Base-by-base conservation (phyloP, 352 stramenopile genomes). In the Pythium apleroticum region DNA sequence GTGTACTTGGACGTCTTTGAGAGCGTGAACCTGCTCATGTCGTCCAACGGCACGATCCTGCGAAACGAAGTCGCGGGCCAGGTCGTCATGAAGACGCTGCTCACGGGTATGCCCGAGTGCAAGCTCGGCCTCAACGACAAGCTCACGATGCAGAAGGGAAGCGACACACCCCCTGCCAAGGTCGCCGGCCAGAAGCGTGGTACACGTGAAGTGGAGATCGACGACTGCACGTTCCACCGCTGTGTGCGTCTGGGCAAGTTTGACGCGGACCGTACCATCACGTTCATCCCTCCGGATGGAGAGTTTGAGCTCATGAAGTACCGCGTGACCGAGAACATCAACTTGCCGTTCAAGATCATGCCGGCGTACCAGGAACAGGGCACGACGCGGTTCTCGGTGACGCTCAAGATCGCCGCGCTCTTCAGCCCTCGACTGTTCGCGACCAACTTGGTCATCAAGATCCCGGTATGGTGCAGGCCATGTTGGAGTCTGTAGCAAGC, bases 241-340 rank as follows among this genome's bases (percentile, higher is more conserved):
- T 99, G 96, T 73, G 97, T 99, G 41, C 89, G 95, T 67, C 82
- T 99, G 14, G 96, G 97, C 70, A 98, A 98, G 71, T 99, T 99
- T 75, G 97, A 99, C 77, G 91, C 96, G 27, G 97, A 99, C 68
- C 81, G 79, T 52, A 93, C 81, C 33, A 99, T 99, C 78, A 98
- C 96, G 35, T 99, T 99, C 75, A 98, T 99, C 66, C 97, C 97
- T 8, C 97, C 97, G 0, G 97, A 99, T 78, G 97, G 97, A 48
- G 97, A 99, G 80, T 99, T 99, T 72, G 97, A 99, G 78, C 80
- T 99, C 50, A 99, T 99, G 97, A 95, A 97, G 76, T 98, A 98
- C 75, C 90, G 93, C 33, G 94, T 98, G 53, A 98, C 91, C 10
- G 96, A 99, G 77, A 98, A 99, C 76, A 97, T 99, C 63, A 98